These are phyloP conservation scores for Sporisorium sorghi DNA, from an alignment of 1,284 basidiomycete genomes.

Conservation along the genomic window DNA sequence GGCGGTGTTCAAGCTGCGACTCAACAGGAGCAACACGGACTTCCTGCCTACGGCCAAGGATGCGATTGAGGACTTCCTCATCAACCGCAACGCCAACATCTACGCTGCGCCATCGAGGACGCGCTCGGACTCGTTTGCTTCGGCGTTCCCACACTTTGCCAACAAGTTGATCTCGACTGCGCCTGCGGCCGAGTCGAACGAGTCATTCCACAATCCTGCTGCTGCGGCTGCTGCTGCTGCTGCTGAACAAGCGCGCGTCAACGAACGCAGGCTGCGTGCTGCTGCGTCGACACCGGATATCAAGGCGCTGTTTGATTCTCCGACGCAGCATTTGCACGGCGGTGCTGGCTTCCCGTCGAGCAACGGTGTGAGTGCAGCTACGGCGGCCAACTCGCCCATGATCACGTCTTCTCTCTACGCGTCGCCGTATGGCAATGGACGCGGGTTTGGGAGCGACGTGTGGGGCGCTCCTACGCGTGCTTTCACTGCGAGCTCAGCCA, in stretches of 20 bases:
- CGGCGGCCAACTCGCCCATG: constrained; percentile 55
- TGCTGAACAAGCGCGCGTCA: constrained; percentile 72
- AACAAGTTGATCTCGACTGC: constrained; percentile 78
- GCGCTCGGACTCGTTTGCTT: constrained; percentile 88
- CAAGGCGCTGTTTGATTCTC: constrained; percentile 85
- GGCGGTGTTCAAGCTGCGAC: constrained; percentile 89
- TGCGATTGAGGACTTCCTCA: constrained; percentile 90
- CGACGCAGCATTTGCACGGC: constrained; percentile 70
- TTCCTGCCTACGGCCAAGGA: constrained; percentile 89
- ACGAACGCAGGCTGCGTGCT: constrained; percentile 81
- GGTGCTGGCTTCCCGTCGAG: constrained; percentile 60
- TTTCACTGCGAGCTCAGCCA: constrained; percentile 39
- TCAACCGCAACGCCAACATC: constrained; percentile 77
- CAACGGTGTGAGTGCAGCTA: constrained; percentile 32
- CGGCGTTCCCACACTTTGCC: constrained; percentile 96
- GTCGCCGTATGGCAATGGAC: constrained; percentile 58
- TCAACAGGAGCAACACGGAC: constrained; percentile 81
- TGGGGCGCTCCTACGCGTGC: constrained; percentile 63
- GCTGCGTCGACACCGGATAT: constrained; percentile 92
- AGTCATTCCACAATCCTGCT: constrained; percentile 56
- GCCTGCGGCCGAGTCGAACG: constrained; percentile 53
- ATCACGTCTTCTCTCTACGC: constrained; percentile 62
- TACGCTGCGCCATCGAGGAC: constrained; percentile 69
- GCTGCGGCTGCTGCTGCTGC: constrained; percentile 24
- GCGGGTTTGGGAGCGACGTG: constrained; percentile 60